Conservation (phyloP, 352 stramenopile genomes). For the Globisporangium barbulae region DNA sequence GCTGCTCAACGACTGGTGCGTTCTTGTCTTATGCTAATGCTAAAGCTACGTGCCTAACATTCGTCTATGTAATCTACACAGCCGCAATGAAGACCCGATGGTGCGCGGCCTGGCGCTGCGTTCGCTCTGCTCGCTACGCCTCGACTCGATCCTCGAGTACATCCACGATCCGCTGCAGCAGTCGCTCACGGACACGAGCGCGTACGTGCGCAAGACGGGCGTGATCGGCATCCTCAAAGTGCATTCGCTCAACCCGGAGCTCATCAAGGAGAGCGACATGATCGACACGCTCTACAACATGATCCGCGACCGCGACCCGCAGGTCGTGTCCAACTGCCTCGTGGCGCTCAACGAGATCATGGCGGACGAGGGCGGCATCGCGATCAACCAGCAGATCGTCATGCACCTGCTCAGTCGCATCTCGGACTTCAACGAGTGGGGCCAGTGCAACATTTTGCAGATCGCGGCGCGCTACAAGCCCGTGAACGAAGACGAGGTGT, state of each 20-base stretch:
- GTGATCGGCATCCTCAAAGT: slow-evolving; percentile 99
- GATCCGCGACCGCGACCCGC: slow-evolving; percentile 96
- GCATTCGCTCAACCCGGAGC: slow-evolving; percentile 88
- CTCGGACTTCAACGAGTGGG: slow-evolving; percentile 99
- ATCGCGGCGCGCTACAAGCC: slow-evolving; percentile 95
- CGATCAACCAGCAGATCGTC: slow-evolving; percentile 96
- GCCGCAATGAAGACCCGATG: slow-evolving; percentile 97
- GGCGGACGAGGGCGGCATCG: slow-evolving; percentile 95
- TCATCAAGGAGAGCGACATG: slow-evolving; percentile 93
- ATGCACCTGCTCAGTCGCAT: slow-evolving; percentile 97
- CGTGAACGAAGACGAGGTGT: slow-evolving; percentile 93
- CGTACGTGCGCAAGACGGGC: slow-evolving; percentile 98
- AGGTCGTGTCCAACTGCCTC: slow-evolving; percentile 97
- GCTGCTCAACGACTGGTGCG: slow-evolving; percentile 97
- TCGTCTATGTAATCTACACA: slow-evolving; percentile 13
- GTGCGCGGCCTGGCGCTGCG: slow-evolving; percentile 96
- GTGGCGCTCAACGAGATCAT: slow-evolving; percentile 99
- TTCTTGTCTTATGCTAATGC: neutral
- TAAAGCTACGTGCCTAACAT: neutral
- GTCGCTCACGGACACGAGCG: slow-evolving; percentile 93
- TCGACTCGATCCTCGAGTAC: slow-evolving; percentile 99
- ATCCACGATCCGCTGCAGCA: slow-evolving; percentile 91
- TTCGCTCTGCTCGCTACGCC: slow-evolving; percentile 94
- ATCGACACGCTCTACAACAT: slow-evolving; percentile 99
- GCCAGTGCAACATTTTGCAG: slow-evolving; percentile 95